Evolutionary conservation across 805 yeast genomes (phyloP), one percentile per base, ranked within the genome.

Genomic region (Kodamaea sagamina): DNA sequence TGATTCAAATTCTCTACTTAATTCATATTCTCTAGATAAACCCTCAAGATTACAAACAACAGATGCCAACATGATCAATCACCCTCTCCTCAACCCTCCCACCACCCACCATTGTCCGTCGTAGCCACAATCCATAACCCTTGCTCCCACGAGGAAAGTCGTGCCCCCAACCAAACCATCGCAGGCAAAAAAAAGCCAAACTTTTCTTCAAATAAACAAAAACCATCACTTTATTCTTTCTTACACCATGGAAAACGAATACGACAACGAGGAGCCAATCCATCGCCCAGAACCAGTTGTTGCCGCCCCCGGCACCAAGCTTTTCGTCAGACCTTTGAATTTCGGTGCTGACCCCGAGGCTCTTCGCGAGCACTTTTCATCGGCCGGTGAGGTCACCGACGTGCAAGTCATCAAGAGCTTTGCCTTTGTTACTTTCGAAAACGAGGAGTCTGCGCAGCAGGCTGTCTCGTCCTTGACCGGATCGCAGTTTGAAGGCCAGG

Each of bases 341-440:
- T 74, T 70, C 40, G 83, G 78, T 51, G 67, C 62, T 42, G 55
- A 65, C 44, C 58, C 58, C 28, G 79, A 82, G 48, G 86, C 83
- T 56, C 67, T 86, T 43, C 83, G 82, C 66, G 87, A 79, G 46
- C 81, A 81, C 59, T 85, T 86, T 59, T 62, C 80, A 15, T 75
- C 79, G 44, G 75, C 74, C 47, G 95, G 92, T 53, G 77, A 84
- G 38, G 68, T 86, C 55, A 71, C 74, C 48, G 89, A 83, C 58
- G 79, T 84, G 41, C 81, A 81, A 61, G 66, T 85, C 53, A 74
- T 83, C 75, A 83, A 85, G 56, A 96, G 96, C 32, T 86, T 82
- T 59, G 97, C 95, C 18, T 90, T 88, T 62, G 86, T 92, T 47
- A 95, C 90, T 63, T 93, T 81, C 57, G 89, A 81, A 61, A 78